Conservation (phyloP, 768 basidiomycete species). For the Tricholoma hemisulphureum region DNA sequence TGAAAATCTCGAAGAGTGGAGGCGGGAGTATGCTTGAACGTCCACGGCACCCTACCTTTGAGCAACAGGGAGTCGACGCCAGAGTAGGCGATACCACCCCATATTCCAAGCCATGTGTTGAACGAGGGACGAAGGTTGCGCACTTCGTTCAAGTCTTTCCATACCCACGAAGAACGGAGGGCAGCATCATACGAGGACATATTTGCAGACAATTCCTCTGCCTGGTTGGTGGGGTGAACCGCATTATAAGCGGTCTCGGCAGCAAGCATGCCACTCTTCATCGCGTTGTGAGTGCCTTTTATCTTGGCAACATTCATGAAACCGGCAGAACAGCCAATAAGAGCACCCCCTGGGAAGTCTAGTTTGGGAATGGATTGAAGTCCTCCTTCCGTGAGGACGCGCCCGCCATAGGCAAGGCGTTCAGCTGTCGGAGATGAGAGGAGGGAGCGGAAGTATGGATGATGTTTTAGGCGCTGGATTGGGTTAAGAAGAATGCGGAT, state of each 20-base stretch:
- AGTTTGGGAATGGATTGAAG: constrained; percentile 83
- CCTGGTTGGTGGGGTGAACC: constrained; percentile 35
- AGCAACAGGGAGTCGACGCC: constrained; percentile 85
- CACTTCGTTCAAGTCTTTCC: constrained; percentile 83
- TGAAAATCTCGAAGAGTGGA: constrained; percentile 28
- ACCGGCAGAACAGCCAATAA: constrained; percentile 94
- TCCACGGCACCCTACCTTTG: constrained; percentile 89
- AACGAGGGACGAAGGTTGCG: constrained; percentile 92
- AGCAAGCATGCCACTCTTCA: constrained; percentile 98
- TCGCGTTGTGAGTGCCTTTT: constrained; percentile 97
- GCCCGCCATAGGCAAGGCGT: constrained; percentile 88
- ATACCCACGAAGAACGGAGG: constrained; percentile 79
- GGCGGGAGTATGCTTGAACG: constrained; percentile 63
- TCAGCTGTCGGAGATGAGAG: constrained; percentile 62
- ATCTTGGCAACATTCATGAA: constrained; percentile 97
- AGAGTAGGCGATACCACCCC: constrained; percentile 86
- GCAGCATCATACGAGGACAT: constrained; percentile 72
- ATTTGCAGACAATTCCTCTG: constrained; percentile 41
- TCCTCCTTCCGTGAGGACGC: constrained; percentile 91
- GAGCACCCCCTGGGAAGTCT: constrained; percentile 90
- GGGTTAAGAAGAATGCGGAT: too few species aligned
- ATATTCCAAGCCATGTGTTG: constrained; percentile 72
- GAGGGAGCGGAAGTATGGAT: constrained; percentile 84
- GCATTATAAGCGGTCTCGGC: constrained; percentile 82
- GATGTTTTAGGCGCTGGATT: constrained; percentile 81